A percentile compares a stretch with the other conserved stretches of the same genome.
These are phyloP conservation scores for Trametes cinnabarina DNA, from an alignment of 768 basidiomycete genomes.

Conservation along the genomic window DNA sequence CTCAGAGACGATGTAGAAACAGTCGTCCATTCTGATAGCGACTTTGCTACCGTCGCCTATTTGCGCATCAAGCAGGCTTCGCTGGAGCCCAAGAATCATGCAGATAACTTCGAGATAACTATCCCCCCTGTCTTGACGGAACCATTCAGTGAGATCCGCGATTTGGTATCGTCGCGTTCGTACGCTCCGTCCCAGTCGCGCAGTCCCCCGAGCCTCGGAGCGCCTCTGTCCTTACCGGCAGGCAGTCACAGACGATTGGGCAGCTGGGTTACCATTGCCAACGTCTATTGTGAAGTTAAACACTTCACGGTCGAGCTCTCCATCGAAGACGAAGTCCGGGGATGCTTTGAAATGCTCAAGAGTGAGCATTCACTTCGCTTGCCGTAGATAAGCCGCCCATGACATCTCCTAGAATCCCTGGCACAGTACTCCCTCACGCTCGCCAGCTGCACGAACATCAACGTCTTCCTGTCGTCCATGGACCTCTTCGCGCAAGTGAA, in stretches of 20 bases:
- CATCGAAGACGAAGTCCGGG: constrained; percentile 68
- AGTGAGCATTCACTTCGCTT: constrained; percentile 40
- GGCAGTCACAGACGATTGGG: constrained; percentile 34
- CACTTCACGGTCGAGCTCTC: constrained; percentile 30
- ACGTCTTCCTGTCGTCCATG: constrained; percentile 81
- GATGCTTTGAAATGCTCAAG: constrained; percentile 64
- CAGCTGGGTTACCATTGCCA: constrained; percentile 69
- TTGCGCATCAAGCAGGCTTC: constrained; percentile 71
- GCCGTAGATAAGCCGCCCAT: not conserved
- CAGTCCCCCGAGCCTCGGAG: no score
- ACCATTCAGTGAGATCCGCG: constrained; percentile 26
- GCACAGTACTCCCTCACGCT: constrained; percentile 47
- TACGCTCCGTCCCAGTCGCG: not conserved
- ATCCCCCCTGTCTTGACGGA: constrained; percentile 58
- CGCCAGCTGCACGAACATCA: constrained; percentile 70
- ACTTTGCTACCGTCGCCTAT: constrained; percentile 90
- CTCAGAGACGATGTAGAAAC: constrained; percentile 59
- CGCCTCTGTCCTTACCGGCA: not conserved
- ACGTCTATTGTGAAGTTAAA: constrained; percentile 41
- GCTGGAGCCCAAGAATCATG: constrained; percentile 53
- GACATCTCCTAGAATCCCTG: not conserved
- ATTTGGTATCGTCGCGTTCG: constrained; percentile 1
- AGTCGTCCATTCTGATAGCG: constrained; percentile 75
- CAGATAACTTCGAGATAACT: constrained; percentile 21
- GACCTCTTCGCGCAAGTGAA: constrained; percentile 77